Conservation (phyloP, 164 flowering plant species). For the Kalanchoe fedtschenkoi region DNA sequence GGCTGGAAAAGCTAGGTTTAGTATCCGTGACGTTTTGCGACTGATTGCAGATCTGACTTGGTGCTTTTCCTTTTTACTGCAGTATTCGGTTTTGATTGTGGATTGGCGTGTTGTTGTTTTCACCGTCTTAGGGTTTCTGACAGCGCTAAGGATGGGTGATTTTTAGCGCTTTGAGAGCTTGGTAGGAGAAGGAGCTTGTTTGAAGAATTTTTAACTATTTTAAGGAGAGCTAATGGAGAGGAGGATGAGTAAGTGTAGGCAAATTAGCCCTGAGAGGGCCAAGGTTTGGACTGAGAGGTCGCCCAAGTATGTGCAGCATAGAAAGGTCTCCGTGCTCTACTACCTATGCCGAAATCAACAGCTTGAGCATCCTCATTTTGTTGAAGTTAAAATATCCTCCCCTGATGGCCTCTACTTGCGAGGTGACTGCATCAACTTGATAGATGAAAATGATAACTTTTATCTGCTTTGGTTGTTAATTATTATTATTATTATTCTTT, state of each 20-base stretch:
- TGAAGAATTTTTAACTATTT: no score
- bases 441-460: neutral
- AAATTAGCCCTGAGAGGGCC: conserved; percentile 78
- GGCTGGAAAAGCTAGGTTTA: neutral
- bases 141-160: no score
- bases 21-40: neutral
- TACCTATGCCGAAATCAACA: conserved; percentile 76
- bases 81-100: no score
- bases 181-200: neutral
- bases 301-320: conserved; percentile 47
- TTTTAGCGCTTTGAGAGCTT: neutral
- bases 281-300: conserved; percentile 74
- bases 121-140: no score
- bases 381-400: conserved; percentile 75
- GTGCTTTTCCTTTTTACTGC: neutral
- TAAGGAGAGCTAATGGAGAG: conserved; percentile 40
- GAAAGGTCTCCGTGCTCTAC: conserved; percentile 78
- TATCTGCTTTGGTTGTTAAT: neutral
- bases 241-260: conserved; percentile 54
- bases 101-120: neutral
- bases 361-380: conserved; percentile 97
- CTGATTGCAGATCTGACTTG: neutral
- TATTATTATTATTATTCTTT: conserved; percentile 1
- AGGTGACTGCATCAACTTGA: conserved; percentile 32
- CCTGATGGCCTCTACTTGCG: conserved; percentile 71